Conservation (phyloP, 441 rosid genomes). For the Croton laevigatus region DNA sequence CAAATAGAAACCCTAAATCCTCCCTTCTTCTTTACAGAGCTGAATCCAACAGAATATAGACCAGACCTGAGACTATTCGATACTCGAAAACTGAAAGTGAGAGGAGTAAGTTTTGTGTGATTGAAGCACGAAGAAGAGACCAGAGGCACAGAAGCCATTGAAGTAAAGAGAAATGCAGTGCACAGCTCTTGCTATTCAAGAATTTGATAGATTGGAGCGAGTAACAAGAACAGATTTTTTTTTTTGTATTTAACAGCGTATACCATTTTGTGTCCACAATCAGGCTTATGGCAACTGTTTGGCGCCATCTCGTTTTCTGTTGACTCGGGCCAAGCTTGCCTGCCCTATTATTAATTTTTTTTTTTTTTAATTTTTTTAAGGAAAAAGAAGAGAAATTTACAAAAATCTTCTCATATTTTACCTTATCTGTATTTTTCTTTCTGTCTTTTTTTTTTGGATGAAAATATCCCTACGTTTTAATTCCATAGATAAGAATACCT, state of each 20-base stretch:
- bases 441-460: too few relatives aligned
- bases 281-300: slow-evolving; percentile 39
- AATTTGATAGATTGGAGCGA: not conserved
- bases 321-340: not conserved
- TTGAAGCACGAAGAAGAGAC: slow-evolving; percentile 32
- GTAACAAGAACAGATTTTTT: not conserved
- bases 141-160: slow-evolving; percentile 38
- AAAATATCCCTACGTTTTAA: too few relatives aligned
- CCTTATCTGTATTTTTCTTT: too few relatives aligned
- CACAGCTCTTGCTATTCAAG: not conserved
- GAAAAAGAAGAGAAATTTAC: too few relatives aligned
- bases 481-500: too few relatives aligned
- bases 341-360: not conserved
- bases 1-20: slow-evolving; percentile 39
- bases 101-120: slow-evolving; percentile 19
- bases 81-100: slow-evolving; percentile 27
- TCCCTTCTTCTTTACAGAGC: slow-evolving; percentile 32
- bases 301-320: slow-evolving; percentile 63
- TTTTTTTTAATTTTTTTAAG: too few relatives aligned
- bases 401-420: too few relatives aligned
- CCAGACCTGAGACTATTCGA: slow-evolving; percentile 14
- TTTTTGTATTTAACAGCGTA: slow-evolving; percentile 11
- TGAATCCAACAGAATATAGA: slow-evolving; percentile 27
- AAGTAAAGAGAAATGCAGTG: not conserved
- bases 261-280: slow-evolving; percentile 45